Evolutionary conservation across 179 eudicot genomes (phyloP).

Genomic region (Beta lomatogona): DNA sequence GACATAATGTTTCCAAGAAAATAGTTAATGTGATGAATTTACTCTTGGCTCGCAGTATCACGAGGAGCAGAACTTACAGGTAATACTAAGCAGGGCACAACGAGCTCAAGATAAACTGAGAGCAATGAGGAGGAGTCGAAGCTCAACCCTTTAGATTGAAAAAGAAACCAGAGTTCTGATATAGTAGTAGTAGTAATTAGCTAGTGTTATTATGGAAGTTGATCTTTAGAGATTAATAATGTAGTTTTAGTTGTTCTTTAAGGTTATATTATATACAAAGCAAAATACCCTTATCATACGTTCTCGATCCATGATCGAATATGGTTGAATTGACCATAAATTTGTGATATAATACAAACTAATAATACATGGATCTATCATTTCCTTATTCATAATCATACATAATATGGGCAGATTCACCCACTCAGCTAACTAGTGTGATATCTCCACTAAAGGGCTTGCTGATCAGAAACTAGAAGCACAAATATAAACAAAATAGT

Average conservation of each 20-base stretch:
- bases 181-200: neutral
- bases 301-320: too few species aligned
- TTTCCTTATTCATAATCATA: too few species aligned
- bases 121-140: slow-evolving; percentile 47
- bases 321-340: too few species aligned
- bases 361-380: too few species aligned
- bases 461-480: too few species aligned
- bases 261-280: slow-evolving; percentile 18
- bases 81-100: slow-evolving; percentile 35
- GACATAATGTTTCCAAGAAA: neutral
- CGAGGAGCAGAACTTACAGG: slow-evolving; percentile 46
- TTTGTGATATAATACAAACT: too few species aligned
- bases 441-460: too few species aligned
- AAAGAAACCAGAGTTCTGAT: neutral
- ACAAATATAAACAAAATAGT: too few species aligned
- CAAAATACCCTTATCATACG: neutral
- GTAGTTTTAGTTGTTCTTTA: slow-evolving; percentile 8
- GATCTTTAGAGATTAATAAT: slow-evolving; percentile 14
- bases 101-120: slow-evolving; percentile 41
- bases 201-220: neutral
- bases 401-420: too few species aligned
- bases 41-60: slow-evolving; percentile 34
- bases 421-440: too few species aligned
- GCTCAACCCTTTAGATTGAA: slow-evolving; percentile 43
- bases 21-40: neutral